Evolutionary conservation across 2,329 filamentous ascomycete genomes (phyloP).

Genomic region (Aspergillus persii): DNA sequence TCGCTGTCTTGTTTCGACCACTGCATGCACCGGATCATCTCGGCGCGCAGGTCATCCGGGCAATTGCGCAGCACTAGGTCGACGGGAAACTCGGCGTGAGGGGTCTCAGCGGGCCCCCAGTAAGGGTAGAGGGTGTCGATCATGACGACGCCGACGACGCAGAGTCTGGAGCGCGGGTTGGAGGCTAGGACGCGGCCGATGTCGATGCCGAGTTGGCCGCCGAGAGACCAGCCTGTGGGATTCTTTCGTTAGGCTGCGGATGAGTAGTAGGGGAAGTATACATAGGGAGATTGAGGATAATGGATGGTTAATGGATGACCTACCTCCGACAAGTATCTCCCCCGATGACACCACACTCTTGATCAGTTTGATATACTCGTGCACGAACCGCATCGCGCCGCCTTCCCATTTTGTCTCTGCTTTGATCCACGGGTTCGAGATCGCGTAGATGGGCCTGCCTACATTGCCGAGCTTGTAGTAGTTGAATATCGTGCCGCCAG

Average conservation of each 20-base stretch:
- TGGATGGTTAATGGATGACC: background rate
- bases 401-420: background rate
- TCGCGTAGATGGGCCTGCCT: background rate
- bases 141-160: background rate
- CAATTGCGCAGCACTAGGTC: background rate
- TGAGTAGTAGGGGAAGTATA: no score
- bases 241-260: no score
- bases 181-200: background rate
- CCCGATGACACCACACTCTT: background rate
- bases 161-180: background rate
- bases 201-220: background rate
- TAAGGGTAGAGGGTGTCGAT: background rate
- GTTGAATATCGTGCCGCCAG: background rate
- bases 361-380: background rate
- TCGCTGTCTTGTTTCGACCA: background rate
- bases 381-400: background rate
- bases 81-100: background rate
- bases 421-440: background rate
- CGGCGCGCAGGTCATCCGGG: background rate
- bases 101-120: background rate
- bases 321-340: background rate
- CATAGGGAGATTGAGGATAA: no score
- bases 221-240: background rate
- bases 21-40: background rate
- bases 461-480: background rate